Base-by-base conservation (phyloP, 2,329 filamentous ascomycete species). In the Diaporthe velutina region DNA sequence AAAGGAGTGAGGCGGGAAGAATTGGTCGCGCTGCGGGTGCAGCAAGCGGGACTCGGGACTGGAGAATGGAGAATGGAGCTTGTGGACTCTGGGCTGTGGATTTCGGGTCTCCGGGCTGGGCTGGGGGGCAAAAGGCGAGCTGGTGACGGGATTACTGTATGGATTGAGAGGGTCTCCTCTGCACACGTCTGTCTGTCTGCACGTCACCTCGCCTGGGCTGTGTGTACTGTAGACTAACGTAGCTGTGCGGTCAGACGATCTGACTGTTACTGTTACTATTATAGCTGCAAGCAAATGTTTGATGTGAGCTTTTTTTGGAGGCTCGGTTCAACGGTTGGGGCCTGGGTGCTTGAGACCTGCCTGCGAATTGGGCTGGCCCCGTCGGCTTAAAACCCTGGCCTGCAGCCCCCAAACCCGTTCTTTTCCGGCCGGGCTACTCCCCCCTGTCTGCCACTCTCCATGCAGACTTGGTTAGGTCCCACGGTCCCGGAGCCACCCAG, bases 331-430 rank as follows among this genome's bases (percentile, higher is more conserved):
- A 73, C 61, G 22, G 58, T 61, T 64, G 60, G 40, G 70, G 52
- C 55, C 71, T 73, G 71, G 17, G 71, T 52, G 68, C 57, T n/a
- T 72, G 68, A 57, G 48, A 28, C 74, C 22, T 15, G 70, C 40
- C 72, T 50, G 33, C 54, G 35, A 61, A 28, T 17, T 48, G 25
- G 45, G 25, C 35, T 64, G 28, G 9, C 15, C 28, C 45, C 54
- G 42, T 38, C 54, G 70, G 70, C 54, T 58, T 15, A 61, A 50
- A n/a, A 13, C 61, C 57, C 38, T 54, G 71, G n/a, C 33, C 30
- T 30, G n/a, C 19, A 28, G 25, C 70, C 17, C 71, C 52, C 55
- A 55, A 45, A 55, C 52, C 74, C 74, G 67, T 74, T 74, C 72
- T 60, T 67, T 67, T 55, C 74, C 74, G 71, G 71, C 25, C 71